A percentile compares a stretch with the other conserved stretches of the same genome.
phyloP scores from a whole-genome alignment of 257 asterid genomes.

The Nicotiana undulata region DNA sequence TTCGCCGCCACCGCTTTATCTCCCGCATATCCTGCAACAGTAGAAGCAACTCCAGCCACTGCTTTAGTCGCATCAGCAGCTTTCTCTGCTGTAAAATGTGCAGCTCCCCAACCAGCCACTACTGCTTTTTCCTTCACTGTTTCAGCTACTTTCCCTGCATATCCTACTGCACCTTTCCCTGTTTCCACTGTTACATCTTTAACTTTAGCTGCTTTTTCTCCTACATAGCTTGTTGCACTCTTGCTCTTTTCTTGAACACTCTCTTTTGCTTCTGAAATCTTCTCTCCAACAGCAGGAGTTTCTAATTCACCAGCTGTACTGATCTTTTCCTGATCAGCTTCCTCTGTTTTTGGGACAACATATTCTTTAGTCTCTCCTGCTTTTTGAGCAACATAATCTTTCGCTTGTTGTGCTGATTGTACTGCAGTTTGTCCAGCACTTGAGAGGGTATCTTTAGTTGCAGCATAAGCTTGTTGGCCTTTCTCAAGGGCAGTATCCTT shows the following conservation, averaged over 20 bases:
- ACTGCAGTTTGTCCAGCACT: neutral
- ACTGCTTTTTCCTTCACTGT: constrained; percentile 48
- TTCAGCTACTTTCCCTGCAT: constrained; percentile 43
- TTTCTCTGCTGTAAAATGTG: constrained; percentile 51
- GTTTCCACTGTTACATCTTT: constrained; percentile 44
- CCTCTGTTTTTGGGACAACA: neutral
- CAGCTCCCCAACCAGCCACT: constrained; percentile 79
- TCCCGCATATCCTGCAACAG: constrained; percentile 46
- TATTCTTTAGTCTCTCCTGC: constrained; percentile 19
- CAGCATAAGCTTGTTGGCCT: constrained; percentile 14
- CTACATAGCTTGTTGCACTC: constrained; percentile 28
- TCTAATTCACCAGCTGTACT: too few relatives aligned
- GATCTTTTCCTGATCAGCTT: too few relatives aligned
- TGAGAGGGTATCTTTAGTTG: constrained; percentile 9
- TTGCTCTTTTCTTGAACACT: constrained; percentile 13
- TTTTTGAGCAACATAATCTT: constrained; percentile 11
- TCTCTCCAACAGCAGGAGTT: too few relatives aligned
- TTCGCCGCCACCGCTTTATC: constrained; percentile 39
- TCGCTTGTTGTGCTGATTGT: constrained; percentile 14
- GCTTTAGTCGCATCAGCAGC: constrained; percentile 57
- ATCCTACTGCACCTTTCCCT: constrained; percentile 44
- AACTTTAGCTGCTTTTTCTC: constrained; percentile 33
- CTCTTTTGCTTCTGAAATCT: too few relatives aligned
- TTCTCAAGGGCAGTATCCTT: constrained; percentile 24
- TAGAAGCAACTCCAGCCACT: constrained; percentile 39